Conservation (phyloP, 1,284 basidiomycete genomes). For the Sanghuangporus baumii region DNA sequence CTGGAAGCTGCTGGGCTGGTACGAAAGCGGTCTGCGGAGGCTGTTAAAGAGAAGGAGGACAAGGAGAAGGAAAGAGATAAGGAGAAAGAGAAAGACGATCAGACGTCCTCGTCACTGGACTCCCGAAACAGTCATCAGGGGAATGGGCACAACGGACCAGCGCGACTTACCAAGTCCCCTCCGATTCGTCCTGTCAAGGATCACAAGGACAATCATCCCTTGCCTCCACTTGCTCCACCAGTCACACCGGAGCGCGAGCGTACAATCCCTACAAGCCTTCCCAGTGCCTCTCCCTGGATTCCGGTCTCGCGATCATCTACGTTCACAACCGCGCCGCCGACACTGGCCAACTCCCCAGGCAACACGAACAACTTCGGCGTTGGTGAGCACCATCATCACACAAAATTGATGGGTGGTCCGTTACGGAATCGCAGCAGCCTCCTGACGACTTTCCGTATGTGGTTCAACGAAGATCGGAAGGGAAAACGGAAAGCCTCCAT, state of each 20-base stretch:
- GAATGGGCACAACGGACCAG: constrained; percentile 37
- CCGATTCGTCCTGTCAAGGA: constrained; percentile 53
- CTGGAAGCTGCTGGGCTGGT: constrained; percentile 76
- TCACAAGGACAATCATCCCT: constrained; percentile 26
- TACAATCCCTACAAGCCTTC: constrained; percentile 26
- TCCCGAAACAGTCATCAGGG: constrained; percentile 47
- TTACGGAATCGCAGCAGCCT: constrained; percentile 61
- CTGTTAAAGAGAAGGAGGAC: constrained; percentile 51
- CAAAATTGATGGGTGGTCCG: constrained; percentile 1
- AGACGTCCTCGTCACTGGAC: constrained; percentile 42
- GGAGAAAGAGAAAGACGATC: constrained; percentile 32
- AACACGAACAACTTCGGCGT: constrained; percentile 31
- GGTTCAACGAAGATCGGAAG: constrained; percentile 78
- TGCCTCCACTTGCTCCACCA: constrained; percentile 35
- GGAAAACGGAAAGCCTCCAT: constrained; percentile 59
- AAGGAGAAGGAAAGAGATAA: constrained; percentile 36
- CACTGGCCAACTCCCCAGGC: constrained; percentile 49
- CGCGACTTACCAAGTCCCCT: constrained; percentile 64
- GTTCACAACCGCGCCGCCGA: constrained; percentile 29
- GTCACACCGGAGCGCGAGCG: constrained; percentile 37
- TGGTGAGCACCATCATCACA: background rate
- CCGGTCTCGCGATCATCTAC: constrained; percentile 35
- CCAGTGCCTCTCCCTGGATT: constrained; percentile 67
- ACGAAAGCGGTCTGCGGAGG: constrained; percentile 74
- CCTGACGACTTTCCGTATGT: constrained; percentile 65